These are phyloP conservation scores for Dimocarpus longan DNA, from an alignment of 345 rosid genomes.

Conservation along the genomic window DNA sequence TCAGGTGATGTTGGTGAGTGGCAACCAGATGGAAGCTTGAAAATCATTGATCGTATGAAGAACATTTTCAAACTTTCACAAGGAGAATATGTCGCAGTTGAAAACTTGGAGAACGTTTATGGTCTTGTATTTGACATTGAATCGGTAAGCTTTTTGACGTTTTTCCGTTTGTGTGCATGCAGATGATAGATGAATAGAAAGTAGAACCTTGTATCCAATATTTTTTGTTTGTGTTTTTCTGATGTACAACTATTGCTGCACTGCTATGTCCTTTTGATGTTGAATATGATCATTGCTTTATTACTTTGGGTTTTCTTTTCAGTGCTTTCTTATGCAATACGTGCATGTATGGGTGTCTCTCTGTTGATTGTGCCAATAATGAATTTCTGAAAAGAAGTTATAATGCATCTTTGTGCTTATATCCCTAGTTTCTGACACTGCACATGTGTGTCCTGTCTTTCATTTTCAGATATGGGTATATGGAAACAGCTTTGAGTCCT, in stretches of 20 bases:
- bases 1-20: slow-evolving; percentile 97
- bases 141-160: slow-evolving; percentile 45
- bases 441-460: slow-evolving; percentile 7
- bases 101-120: slow-evolving; percentile 89
- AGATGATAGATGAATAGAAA: not conserved
- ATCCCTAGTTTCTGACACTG: not conserved
- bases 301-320: not conserved
- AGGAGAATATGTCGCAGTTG: slow-evolving; percentile 98
- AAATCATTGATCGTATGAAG: slow-evolving; percentile 88
- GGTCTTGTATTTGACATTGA: slow-evolving; percentile 64
- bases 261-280: not conserved
- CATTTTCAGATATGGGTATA: slow-evolving; percentile 84
- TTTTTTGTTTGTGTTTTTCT: not conserved
- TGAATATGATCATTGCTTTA: not conserved
- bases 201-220: not conserved
- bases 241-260: not conserved
- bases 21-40: slow-evolving; percentile 97
- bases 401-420: not conserved
- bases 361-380: too few species aligned
- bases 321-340: not conserved
- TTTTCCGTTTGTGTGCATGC: not conserved
- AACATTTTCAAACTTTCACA: slow-evolving; percentile 97
- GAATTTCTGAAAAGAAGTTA: not conserved
- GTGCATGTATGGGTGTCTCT: not conserved
- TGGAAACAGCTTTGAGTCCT: slow-evolving; percentile 95